Evolutionary conservation across 768 basidiomycete species (phyloP).

Genomic region (Lentinula edodes): DNA sequence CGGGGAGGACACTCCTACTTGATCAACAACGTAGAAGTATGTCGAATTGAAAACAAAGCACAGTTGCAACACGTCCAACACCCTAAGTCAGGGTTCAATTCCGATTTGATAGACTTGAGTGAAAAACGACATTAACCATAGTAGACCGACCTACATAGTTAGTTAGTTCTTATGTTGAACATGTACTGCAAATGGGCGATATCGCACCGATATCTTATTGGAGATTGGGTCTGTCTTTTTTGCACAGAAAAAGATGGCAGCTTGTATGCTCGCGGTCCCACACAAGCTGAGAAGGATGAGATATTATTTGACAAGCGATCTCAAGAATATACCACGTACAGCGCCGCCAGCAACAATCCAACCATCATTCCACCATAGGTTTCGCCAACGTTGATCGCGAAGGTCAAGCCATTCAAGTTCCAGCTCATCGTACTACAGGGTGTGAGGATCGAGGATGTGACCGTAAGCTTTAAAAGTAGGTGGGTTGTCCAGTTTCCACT

Average conservation of each 20-base stretch:
- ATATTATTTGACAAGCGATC: no score
- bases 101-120: background rate
- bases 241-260: background rate
- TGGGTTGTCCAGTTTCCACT: background rate
- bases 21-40: constrained; percentile 1
- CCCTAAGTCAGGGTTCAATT: background rate
- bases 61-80: background rate
- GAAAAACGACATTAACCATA: background rate
- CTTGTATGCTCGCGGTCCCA: background rate
- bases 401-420: background rate
- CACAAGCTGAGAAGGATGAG: background rate
- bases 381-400: background rate
- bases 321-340: background rate
- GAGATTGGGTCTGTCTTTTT: background rate
- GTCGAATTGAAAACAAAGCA: constrained; percentile 3
- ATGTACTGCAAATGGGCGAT: background rate
- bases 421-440: background rate
- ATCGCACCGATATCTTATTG: background rate
- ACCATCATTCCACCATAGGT: constrained; percentile 3
- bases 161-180: background rate
- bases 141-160: background rate
- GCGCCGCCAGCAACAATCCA: background rate
- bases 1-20: background rate
- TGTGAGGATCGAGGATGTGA: background rate
- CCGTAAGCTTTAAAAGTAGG: no score